Evolutionary conservation across 345 rosid genomes (phyloP), one percentile per base, ranked within the genome.

Genomic region (Eucalyptus globulus): DNA sequence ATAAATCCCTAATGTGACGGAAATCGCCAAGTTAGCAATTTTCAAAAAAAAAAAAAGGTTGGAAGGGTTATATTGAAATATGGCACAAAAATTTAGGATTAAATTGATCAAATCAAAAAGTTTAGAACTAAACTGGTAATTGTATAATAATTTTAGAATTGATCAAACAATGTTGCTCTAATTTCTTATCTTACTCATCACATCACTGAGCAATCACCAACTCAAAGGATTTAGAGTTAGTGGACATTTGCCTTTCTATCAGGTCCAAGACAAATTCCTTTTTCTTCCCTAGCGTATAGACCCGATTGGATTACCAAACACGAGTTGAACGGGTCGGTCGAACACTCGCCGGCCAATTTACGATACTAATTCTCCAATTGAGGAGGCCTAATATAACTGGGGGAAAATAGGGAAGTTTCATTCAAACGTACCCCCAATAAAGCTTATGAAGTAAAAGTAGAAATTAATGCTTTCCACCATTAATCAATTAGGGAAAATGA

Each of bases 61-160:
- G 3, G 0, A n/a, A n/a, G 0, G 3, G 14, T 2, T 4, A 14
- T 31, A n/a, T 14, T 65, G 9, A 14, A 65, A 10, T n/a, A 29
- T 65, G 9, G 0, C 3, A 14, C 1, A 29, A 62, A 62, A 6
- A 29, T 29, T 62, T 14, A 62, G 0, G 9, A 29, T 0, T 29
- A 29, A 65, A 0, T 65, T 65, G 0, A 14, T 13, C 4, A 65
- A 14, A 65, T 65, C 0, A 0, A 29, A 29, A 13, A 0, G 17
- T 62, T 29, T 13, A 14, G 1, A 14, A 62, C 0, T 2, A 0
- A 62, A 29, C 5, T 1, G 5, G 0, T n/a, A 65, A 29, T 14
- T 16, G 0, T 1, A n/a, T 4, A n/a, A 29, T 7, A 0, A 7
- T n/a, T n/a, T 65, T 7, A n/a, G 0, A 65, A 14, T n/a, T 5